Base-by-base conservation (phyloP, 2,329 filamentous ascomycete species). In the Cercospora sp. region DNA sequence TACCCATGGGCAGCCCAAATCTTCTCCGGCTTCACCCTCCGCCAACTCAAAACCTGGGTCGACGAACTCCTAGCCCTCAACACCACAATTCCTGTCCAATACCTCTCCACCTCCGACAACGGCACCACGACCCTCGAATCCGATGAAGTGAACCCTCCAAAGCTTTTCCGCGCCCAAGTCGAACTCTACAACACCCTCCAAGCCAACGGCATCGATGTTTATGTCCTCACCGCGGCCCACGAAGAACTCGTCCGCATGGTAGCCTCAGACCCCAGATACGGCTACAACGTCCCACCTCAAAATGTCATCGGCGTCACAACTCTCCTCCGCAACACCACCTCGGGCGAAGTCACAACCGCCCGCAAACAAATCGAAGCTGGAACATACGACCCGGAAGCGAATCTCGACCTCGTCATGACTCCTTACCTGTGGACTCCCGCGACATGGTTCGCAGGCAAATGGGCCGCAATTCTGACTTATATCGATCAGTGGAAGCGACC, bases 241-340 rank as follows among this genome's bases (percentile, higher is more conserved):
- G 82, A 83, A 68, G 82, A 83, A 71, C 76, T 83, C 7, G 82
- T 83, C 16, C 79, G 82, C 61, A 82, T 83, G 80, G 80, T 83
- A 0, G 81, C 78, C n/a, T 77, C 80, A 1, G 82, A 83, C 65
- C 80, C 80, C 7, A 77, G 77, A 67, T 83, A 83, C 59, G 82
- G 81, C 57, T 83, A 83, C 76, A 82, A 83, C 67, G 80, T 83
- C 5, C 78, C 78, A 33, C 74, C 81, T 2, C 75, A 83, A 66
- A 82, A 83, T 60, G 80, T 83, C 40, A 82, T 83, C 20, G 82
- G 82, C 28, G 80, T 83, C 12, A 80, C 78, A 3, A 75, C 80
- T 0, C 73, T 82, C 6, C 74, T 83, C 65, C 74, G 72, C 36
- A 71, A 72, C 28, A 77, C 79, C 61, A 76, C 75, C 6, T 67